Base-by-base conservation (phyloP, 805 yeast genomes). In the Yamadazyma nakazawae region DNA sequence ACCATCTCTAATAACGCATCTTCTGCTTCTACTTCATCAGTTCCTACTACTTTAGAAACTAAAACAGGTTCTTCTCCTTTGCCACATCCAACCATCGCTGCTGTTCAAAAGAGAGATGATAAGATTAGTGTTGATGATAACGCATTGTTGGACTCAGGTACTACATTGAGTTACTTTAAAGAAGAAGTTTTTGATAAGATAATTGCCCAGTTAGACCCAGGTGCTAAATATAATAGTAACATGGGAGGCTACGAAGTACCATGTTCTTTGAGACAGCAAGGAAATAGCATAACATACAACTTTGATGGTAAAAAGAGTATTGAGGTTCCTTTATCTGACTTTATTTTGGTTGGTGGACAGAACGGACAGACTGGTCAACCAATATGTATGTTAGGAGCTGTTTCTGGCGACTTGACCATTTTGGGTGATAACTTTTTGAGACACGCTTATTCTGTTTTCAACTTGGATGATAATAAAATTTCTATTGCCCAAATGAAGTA, bases 371-470 rank as follows among this genome's bases (percentile, higher is more conserved):
- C 45, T 26, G 52, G 52, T 16, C 37, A 51, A 19, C 40, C 52
- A 19, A 47, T 48, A 11, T 52, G 56, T 48, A 50, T 50, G 47
- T 50, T 50, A 14, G 54, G 52, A 14, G 34, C 50, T 4, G 30
- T 52, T 6, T 34, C 49, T 28, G 40, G 42, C 12, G 30, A 47
- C 13, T 28, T 26, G 2, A 46, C 47, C n/a, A 52, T 52, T 40
- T 68, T 86, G 38, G 94, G 94, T 11, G 90, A 84, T 57, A 75
- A 77, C 40, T 78, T 85, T 57, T 64, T 86, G 53, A 72, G 87
- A 46, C 74, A 78, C 47, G 81, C 82, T 2, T 85, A 83, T 60
- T 70, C 80, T 19, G 87, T 82, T 12, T 82, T 76, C 61, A 84
- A 85, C 61, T 64, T 82, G 45, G 87, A 81, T 32, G 75, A 76